Evolutionary conservation across 371 early-diverging fungal species (phyloP).

Genomic region (Mucor saturninus): DNA sequence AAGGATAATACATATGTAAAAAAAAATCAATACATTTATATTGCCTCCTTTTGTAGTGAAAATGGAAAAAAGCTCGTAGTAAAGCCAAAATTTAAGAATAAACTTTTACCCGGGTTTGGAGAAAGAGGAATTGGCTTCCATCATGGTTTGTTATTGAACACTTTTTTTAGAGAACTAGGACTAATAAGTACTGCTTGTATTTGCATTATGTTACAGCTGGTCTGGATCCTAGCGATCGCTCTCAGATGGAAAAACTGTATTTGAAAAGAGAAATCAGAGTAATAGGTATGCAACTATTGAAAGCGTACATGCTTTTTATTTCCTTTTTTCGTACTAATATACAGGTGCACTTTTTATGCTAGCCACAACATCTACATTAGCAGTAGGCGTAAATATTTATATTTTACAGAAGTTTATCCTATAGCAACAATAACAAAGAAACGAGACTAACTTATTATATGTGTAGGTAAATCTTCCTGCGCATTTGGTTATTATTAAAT

Average conservation of each 20-base stretch:
- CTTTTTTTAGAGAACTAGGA: neutral
- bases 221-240: conserved; percentile 64
- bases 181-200: no score
- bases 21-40: neutral
- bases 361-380: conserved; percentile 89
- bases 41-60: neutral
- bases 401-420: neutral
- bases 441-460: neutral
- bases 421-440: neutral
- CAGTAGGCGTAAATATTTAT: conserved; percentile 73
- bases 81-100: conserved; percentile 29
- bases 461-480: conserved; percentile 80
- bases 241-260: conserved; percentile 70
- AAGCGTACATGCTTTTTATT: neutral
- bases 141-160: conserved; percentile 51
- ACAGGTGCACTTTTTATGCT: neutral
- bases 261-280: conserved; percentile 59
- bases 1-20: neutral
- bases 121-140: conserved; percentile 74
- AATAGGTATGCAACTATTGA: conserved; percentile 54
- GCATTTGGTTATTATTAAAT: conserved; percentile 86
- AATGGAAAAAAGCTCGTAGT: no score
- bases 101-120: conserved; percentile 43
- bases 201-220: conserved; percentile 54
- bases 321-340: neutral